Evolutionary conservation across 2,329 filamentous ascomycete genomes (phyloP), one percentile per base, ranked within the genome.

Genomic region (Lecanosticta acicola): DNA sequence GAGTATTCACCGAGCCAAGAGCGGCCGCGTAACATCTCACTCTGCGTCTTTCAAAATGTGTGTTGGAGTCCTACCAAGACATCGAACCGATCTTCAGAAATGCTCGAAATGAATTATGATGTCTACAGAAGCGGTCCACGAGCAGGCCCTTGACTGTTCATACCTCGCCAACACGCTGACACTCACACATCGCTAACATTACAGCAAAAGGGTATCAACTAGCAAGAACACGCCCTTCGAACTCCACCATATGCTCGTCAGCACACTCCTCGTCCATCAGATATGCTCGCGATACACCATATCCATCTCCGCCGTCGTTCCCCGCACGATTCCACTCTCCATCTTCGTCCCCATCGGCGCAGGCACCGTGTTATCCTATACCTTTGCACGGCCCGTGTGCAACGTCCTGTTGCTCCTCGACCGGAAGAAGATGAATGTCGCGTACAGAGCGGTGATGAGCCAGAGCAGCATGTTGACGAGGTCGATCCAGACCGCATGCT

Each of bases 401-500:
- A 62, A 32, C 11, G 59, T 61, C 45, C 56, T 68, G 77, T 48
- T 41, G 37, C 41, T 41, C 80, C 73, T 46, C 58, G 77, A 70
- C 50, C 68, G 70, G 64, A 71, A 80, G 74, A 81, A 87, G 61
- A 83, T 78, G 1, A 74, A 63, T 11, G 71, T 70, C 11, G 77
- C 71, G 20, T 75, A 78, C 10, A 77, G 48, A 3, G 78, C 75
- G 2, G 79, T 81, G 38, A 83, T 66, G 40, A 88, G 68, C 89
- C 89, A 95, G 41, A 95, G 72, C 11, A 87, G 62, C 65, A 87
- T 77, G 63, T 84, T 87, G 38, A 78, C 71, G 41, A 94, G 66
- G 65, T 91, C 85, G 37, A 94, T 75, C 85, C 87, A 94, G 13
- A 93, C 86, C 3, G 87, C 86, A 61, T 83, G 81, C 71, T 89